phyloP scores from a whole-genome alignment of 805 yeast species.

The Ogataea kodamae region DNA sequence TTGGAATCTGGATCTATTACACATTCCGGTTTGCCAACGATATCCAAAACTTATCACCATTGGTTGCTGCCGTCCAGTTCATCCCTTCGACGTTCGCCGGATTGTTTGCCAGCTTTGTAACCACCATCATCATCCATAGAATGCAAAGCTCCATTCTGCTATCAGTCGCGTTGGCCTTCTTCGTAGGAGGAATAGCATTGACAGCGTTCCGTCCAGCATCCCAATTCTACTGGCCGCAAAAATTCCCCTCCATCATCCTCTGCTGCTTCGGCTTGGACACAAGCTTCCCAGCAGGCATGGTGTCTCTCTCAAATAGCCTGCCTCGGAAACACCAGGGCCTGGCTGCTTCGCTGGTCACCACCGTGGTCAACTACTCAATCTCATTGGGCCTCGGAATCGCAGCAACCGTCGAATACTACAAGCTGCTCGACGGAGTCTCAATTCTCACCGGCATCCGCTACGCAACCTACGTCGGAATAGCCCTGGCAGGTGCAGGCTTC shows the following conservation, averaged over 20 bases:
- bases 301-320: slow-evolving; percentile 54
- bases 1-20: slow-evolving; percentile 72
- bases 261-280: slow-evolving; percentile 74
- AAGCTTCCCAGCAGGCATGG: slow-evolving; percentile 71
- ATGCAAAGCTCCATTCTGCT: slow-evolving; percentile 50
- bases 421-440: slow-evolving; percentile 28
- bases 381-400: slow-evolving; percentile 70
- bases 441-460: slow-evolving; percentile 47
- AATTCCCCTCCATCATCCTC: slow-evolving; percentile 53
- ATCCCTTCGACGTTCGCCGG: slow-evolving; percentile 52
- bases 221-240: slow-evolving; percentile 57
- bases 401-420: slow-evolving; percentile 56
- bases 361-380: slow-evolving; percentile 69
- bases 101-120: slow-evolving; percentile 48
- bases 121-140: slow-evolving; percentile 45
- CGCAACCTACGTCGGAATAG: slow-evolving; percentile 59
- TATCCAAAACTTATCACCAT: slow-evolving; percentile 45
- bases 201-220: slow-evolving; percentile 53
- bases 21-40: slow-evolving; percentile 50
- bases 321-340: slow-evolving; percentile 70
- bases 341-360: slow-evolving; percentile 71
- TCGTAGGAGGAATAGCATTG: slow-evolving; percentile 51
- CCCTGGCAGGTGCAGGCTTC: slow-evolving; percentile 52
- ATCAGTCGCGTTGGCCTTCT: slow-evolving; percentile 48
- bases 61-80: slow-evolving; percentile 45